Percentiles rank a stretch among this genome's conserved stretches.
Evolutionary conservation across 2,329 filamentous ascomycete species (phyloP).

Genomic region (Ampelomyces quisqualis): DNA sequence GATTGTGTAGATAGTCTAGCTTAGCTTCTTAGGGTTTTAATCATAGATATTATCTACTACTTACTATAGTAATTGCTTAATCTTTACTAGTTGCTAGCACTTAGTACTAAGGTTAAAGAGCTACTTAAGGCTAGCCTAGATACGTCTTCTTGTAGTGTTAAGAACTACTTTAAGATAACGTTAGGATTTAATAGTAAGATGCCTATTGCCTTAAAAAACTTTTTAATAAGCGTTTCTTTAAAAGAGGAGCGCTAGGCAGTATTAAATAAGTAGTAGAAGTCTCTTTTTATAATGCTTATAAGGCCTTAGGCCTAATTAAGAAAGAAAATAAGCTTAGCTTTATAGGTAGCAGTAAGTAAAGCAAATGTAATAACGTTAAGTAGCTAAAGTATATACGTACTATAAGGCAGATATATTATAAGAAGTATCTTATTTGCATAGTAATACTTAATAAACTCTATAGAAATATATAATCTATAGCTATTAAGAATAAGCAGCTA

Average conservation of each 20-base stretch:
- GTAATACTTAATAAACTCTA: slow-evolving; percentile 9
- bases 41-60: background rate
- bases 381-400: slow-evolving; percentile 10
- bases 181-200: slow-evolving; percentile 7
- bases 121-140: background rate
- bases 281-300: slow-evolving; percentile 5
- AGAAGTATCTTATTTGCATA: slow-evolving; percentile 7
- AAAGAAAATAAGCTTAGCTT: background rate
- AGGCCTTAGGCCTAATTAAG: background rate
- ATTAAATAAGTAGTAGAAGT: slow-evolving; percentile 13
- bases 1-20: slow-evolving; percentile 4
- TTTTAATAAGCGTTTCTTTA: slow-evolving; percentile 3
- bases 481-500: slow-evolving; percentile 11
- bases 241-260: slow-evolving; percentile 7
- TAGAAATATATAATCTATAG: slow-evolving; percentile 7
- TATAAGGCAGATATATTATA: slow-evolving; percentile 6
- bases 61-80: slow-evolving; percentile 3
- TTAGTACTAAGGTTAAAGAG: slow-evolving; percentile 4
- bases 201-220: slow-evolving; percentile 7
- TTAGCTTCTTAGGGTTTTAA: slow-evolving; percentile 5
- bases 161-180: background rate
- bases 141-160: background rate
- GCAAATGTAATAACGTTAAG: slow-evolving; percentile 1
- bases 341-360: background rate
- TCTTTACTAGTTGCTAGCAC: slow-evolving; percentile 7